Percentiles rank a stretch among this genome's conserved stretches.
phyloP scores from a whole-genome alignment of 2,329 filamentous ascomycete species.

The Drechslera avenae region DNA sequence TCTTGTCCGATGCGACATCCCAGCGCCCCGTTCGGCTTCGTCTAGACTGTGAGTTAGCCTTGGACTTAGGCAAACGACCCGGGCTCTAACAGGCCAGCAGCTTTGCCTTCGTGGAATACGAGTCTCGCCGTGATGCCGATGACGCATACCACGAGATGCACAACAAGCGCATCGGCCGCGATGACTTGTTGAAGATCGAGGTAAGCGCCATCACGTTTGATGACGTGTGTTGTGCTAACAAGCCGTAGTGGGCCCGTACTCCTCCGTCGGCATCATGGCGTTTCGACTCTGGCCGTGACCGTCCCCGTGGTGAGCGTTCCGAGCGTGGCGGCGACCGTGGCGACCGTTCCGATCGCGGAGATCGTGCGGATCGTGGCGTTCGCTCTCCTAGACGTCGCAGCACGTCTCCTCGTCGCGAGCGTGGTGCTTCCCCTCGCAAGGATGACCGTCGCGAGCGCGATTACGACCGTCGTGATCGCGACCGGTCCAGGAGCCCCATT shows the following conservation, averaged over 20 bases:
- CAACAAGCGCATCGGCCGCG: conserved; percentile 95
- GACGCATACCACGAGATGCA: conserved; percentile 99
- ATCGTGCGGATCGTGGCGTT: conserved; percentile 72
- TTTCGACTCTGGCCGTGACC: conserved; percentile 77
- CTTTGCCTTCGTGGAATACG: conserved; percentile 99
- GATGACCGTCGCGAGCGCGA: conserved; percentile 70
- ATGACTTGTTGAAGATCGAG: conserved; percentile 97
- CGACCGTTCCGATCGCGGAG: conserved; percentile 65
- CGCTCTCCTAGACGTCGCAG: conserved; percentile 61
- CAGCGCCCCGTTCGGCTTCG: conserved; percentile 88
- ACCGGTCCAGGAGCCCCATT: conserved; percentile 68
- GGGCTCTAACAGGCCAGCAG: conserved; percentile 59
- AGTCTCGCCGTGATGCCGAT: conserved; percentile 96
- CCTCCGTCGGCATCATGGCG: conserved; percentile 98
- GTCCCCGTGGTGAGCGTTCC: conserved; percentile 51
- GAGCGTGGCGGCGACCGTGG: conserved; percentile 68
- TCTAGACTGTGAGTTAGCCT: conserved; percentile 85
- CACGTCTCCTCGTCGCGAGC: conserved; percentile 59
- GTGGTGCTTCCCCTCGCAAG: conserved; percentile 78
- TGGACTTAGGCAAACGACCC: not conserved
- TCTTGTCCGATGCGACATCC: conserved; percentile 97
- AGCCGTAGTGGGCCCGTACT: conserved; percentile 89
- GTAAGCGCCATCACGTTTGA: conserved; percentile 55
- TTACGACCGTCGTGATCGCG: conserved; percentile 70
- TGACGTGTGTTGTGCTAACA: conserved; percentile 23